These are phyloP conservation scores for Suillus discolor DNA, from an alignment of 768 basidiomycete genomes.

Conservation along the genomic window DNA sequence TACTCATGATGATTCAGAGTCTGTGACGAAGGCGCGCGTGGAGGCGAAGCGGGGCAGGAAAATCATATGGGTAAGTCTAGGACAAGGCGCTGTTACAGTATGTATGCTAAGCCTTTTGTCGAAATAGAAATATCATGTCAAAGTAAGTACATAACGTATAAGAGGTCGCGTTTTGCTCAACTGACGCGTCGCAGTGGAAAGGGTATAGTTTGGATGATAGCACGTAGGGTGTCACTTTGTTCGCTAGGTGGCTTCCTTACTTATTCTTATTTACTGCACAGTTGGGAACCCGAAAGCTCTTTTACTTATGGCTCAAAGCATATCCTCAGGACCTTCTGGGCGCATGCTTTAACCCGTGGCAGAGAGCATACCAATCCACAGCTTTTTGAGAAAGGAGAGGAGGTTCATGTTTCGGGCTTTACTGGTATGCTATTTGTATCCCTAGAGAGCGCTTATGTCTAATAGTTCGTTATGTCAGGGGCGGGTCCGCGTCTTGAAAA, in stretches of 20 bases:
- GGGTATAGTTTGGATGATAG: constrained; percentile 54
- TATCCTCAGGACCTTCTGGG: constrained; percentile 44
- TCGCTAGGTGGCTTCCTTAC: constrained; percentile 4
- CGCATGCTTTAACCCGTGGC: constrained; percentile 31
- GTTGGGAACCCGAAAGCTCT: constrained; percentile 70
- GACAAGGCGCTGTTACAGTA: neutral
- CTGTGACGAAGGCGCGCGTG: constrained; percentile 53
- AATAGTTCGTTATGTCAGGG: constrained; percentile 11
- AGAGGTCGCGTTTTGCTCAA: constrained; percentile 9
- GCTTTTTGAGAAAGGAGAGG: constrained; percentile 56
- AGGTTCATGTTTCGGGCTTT: constrained; percentile 56
- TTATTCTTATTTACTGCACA: constrained; percentile 29
- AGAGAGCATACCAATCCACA: constrained; percentile 52
- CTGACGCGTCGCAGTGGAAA: constrained; percentile 52
- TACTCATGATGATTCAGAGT: constrained; percentile 40
- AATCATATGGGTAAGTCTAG: constrained; percentile 49
- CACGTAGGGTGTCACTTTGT: constrained; percentile 48
- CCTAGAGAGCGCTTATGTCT: neutral
- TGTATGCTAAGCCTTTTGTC: neutral
- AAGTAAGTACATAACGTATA: constrained; percentile 41
- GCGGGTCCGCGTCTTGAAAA: constrained; percentile 20
- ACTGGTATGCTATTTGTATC: constrained; percentile 45
- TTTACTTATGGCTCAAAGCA: constrained; percentile 59
- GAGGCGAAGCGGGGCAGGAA: constrained; percentile 47
- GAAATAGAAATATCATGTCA: constrained; percentile 56